Conservation (phyloP, 2,329 filamentous ascomycete genomes). For the Ampelomyces quisqualis region DNA sequence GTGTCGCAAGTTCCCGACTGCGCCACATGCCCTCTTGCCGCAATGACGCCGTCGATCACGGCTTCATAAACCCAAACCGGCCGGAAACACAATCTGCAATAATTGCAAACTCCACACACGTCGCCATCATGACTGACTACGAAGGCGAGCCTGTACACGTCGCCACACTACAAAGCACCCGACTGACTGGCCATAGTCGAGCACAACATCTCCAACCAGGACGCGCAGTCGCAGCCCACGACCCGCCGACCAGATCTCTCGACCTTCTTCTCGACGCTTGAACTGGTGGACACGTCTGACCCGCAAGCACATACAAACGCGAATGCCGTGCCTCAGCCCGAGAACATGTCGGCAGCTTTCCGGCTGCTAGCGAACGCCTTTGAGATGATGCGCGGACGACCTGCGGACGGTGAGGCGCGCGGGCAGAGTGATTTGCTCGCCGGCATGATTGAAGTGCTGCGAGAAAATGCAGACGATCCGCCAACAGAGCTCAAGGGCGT, state of each 20-base stretch:
- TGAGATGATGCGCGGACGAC: slow-evolving; percentile 55
- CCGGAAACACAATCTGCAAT: slow-evolving; percentile 2
- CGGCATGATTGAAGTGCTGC: slow-evolving; percentile 57
- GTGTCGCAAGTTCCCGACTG: too few species aligned
- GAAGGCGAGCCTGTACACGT: slow-evolving; percentile 41
- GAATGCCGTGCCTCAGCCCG: slow-evolving; percentile 61
- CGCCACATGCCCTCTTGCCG: too few species aligned
- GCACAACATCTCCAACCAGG: slow-evolving; percentile 49
- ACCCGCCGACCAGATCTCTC: slow-evolving; percentile 63
- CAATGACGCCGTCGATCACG: slow-evolving; percentile 6
- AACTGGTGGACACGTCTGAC: slow-evolving; percentile 58
- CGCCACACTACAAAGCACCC: slow-evolving; percentile 1
- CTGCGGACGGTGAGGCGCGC: slow-evolving; percentile 30
- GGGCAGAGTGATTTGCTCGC: slow-evolving; percentile 50
- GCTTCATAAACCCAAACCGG: slow-evolving; percentile 12
- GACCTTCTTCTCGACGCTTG: slow-evolving; percentile 64
- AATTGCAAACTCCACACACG: slow-evolving; percentile 31
- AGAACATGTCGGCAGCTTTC: slow-evolving; percentile 61
- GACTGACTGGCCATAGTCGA: slow-evolving; percentile 45
- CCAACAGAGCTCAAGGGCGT: slow-evolving; percentile 62
- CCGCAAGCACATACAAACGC: slow-evolving; percentile 53
- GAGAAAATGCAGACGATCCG: slow-evolving; percentile 59
- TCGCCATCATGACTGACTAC: slow-evolving; percentile 49
- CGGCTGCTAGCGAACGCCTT: slow-evolving; percentile 62
- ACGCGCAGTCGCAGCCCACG: slow-evolving; percentile 40